Conservation (phyloP, 257 asterid genomes). For the Solanum peruvianum region DNA sequence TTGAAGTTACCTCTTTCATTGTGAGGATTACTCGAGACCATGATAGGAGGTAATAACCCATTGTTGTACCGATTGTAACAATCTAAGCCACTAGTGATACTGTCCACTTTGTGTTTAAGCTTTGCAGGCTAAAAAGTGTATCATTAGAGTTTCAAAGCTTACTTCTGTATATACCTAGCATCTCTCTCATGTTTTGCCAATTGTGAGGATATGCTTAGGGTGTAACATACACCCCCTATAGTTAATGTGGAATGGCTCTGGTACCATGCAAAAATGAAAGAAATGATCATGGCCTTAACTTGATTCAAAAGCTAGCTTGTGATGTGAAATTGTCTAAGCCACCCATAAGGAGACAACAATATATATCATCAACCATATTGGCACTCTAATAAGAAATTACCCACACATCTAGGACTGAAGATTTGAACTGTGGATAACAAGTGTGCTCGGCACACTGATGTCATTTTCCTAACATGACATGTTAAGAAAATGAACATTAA, state of each 20-base stretch:
- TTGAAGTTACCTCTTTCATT: neutral
- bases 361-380: neutral
- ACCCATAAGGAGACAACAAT: neutral
- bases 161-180: neutral
- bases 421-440: neutral
- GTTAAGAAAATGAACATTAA: neutral
- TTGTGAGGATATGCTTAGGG: neutral
- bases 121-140: neutral
- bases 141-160: neutral
- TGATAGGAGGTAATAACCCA: neutral
- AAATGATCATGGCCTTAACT: neutral
- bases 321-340: neutral
- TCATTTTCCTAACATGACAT: neutral
- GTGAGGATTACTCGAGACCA: neutral
- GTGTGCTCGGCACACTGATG: neutral
- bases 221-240: neutral
- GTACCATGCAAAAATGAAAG: neutral
- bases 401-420: neutral
- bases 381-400: neutral
- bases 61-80: neutral
- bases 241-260: neutral
- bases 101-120: neutral
- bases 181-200: neutral
- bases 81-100: neutral
- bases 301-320: neutral